Base-by-base conservation (phyloP, 2,329 filamentous ascomycete species). In the Phialocephala sp. region DNA sequence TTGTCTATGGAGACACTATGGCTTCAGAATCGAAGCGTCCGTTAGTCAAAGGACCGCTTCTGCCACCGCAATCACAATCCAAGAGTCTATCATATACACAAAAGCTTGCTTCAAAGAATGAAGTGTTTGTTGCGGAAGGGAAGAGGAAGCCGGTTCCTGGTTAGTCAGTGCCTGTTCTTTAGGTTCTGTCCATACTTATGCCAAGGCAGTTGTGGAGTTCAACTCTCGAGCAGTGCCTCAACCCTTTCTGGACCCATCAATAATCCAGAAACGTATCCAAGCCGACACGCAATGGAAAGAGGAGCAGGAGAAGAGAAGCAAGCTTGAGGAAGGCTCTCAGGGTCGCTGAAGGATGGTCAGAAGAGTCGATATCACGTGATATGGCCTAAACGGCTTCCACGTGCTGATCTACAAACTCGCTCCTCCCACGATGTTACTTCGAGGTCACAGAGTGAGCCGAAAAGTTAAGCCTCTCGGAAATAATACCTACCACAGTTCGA, bases 191-290 rank as follows among this genome's bases (percentile, higher is more conserved):
- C 24, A 18, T 36, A 15, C 45, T 43, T 35, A 60, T 43, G 18
- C 8, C 9, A 12, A 52, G 27, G 32, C 20, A 75, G 71, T 66
- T 4, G 54, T 69, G 8, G 71, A 73, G 32, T 72, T 72, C 43
- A 69, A 61, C 12, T 72, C 71, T 37, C 65, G 63, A 56, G 63
- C 66, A 37, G 55, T 66, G 9, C 71, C 73, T 8, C 69, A 72
- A 60, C 73, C 73, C 12, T 75, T 75, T 47, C 64, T 76, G 32
- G 72, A 76, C 43, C 71, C 71, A 5, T 64, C 67, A 0, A 68
- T 74, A 20, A 61, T 75, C 8, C 59, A 71, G 55, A 60, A 63
- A 14, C 64, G 67, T 5, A 60, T 69, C 12, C 64, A 67, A 60
- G 64, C 57, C 24, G 67, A 71, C 22, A 66, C 66, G 20, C 45